Conservation (phyloP, 164 flowering plant species). For the Macadamia integrifolia region DNA sequence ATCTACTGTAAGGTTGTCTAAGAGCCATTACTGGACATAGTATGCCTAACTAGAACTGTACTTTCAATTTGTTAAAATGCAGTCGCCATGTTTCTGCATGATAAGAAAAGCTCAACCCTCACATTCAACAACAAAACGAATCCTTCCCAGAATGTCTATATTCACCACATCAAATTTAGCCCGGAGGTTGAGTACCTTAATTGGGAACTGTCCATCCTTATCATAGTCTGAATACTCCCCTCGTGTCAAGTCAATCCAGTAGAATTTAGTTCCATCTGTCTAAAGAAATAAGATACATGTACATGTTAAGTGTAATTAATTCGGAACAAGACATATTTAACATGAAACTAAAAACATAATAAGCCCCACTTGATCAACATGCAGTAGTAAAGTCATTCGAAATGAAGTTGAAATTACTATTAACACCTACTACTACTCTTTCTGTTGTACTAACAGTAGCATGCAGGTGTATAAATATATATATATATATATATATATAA, state of each 20-base stretch:
- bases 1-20: too few species aligned
- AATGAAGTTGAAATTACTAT: too few species aligned
- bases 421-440: too few species aligned
- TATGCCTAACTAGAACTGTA: not conserved
- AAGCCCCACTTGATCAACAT: too few species aligned
- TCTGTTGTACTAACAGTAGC: too few species aligned
- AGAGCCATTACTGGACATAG: too few species aligned
- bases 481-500: too few species aligned
- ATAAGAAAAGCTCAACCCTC: not conserved
- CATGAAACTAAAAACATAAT: too few species aligned
- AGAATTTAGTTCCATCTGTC: constrained; percentile 51
- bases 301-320: too few species aligned
- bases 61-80: not conserved
- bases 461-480: too few species aligned
- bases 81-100: not conserved
- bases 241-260: constrained; percentile 49
- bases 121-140: not conserved
- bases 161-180: constrained; percentile 44
- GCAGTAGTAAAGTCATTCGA: too few species aligned
- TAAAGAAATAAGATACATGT: constrained; percentile 16
- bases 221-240: constrained; percentile 67
- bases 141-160: not conserved
- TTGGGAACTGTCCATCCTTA: constrained; percentile 66
- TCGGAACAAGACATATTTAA: too few species aligned
- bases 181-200: constrained; percentile 49